These are phyloP conservation scores for Prunus padus DNA, from an alignment of 306 rosid genomes.

Conservation along the genomic window DNA sequence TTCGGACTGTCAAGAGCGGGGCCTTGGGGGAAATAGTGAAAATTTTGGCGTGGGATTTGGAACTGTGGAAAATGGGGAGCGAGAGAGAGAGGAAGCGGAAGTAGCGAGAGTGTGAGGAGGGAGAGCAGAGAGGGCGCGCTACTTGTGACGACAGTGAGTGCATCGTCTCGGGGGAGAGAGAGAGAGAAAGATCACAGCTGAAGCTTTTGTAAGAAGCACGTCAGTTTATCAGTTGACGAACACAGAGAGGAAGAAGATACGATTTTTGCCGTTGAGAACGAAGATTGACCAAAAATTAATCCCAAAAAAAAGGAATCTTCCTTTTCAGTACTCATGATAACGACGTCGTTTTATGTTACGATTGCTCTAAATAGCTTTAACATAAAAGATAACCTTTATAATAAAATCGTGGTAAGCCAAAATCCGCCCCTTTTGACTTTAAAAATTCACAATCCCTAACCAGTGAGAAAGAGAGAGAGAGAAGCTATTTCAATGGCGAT, in stretches of 20 bases:
- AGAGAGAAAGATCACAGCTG: neutral
- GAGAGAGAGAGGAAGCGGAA: constrained; percentile 33
- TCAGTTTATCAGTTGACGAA: neutral
- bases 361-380: too few relatives aligned
- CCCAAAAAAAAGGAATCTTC: too few relatives aligned
- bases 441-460: neutral
- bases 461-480: constrained; percentile 3
- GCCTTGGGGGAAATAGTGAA: constrained; percentile 24
- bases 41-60: constrained; percentile 25
- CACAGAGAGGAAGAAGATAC: neutral
- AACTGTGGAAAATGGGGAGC: constrained; percentile 29
- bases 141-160: constrained; percentile 43
- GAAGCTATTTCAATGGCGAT: constrained; percentile 45
- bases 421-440: neutral
- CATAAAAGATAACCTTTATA: too few relatives aligned
- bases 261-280: neutral
- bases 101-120: constrained; percentile 29
- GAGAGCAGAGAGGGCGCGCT: constrained; percentile 33
- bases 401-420: neutral
- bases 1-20: constrained; percentile 34
- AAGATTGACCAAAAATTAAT: neutral
- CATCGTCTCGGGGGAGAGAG: constrained; percentile 25
- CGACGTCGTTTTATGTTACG: neutral
- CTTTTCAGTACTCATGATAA: too few relatives aligned
- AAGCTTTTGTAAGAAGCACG: neutral